phyloP scores from a whole-genome alignment of 1,284 basidiomycete genomes.

The Pseudozyma pruni region DNA sequence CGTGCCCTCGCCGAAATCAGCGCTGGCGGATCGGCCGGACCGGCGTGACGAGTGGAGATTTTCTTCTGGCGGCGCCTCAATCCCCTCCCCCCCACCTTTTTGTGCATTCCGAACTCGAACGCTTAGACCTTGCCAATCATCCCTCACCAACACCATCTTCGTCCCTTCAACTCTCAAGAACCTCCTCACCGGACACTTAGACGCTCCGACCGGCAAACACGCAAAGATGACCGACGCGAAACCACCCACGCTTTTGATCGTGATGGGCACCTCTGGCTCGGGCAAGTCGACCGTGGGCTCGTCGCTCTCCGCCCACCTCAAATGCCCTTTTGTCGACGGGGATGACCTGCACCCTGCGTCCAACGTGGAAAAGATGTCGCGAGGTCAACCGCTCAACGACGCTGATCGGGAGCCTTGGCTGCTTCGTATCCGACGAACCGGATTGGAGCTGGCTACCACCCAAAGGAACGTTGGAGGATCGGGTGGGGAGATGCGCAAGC shows the following conservation, averaged over 20 bases:
- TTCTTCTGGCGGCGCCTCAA: background rate
- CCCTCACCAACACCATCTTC: background rate
- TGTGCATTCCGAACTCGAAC: too few relatives aligned
- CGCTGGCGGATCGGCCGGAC: constrained; percentile 13
- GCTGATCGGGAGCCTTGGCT: constrained; percentile 86
- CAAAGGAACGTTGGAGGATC: background rate
- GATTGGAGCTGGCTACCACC: constrained; percentile 66
- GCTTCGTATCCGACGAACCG: constrained; percentile 76
- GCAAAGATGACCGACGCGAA: background rate
- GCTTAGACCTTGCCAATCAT: too few relatives aligned
- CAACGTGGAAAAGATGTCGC: constrained; percentile 89
- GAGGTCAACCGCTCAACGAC: constrained; percentile 82
- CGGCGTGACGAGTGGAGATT: background rate
- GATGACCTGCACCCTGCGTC: constrained; percentile 84
- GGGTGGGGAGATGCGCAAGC: background rate
- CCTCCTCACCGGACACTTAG: too few relatives aligned
- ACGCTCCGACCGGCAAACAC: too few relatives aligned
- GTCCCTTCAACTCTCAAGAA: background rate
- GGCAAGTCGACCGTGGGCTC: constrained; percentile 89
- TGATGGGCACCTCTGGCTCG: constrained; percentile 56
- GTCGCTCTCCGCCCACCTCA: constrained; percentile 75
- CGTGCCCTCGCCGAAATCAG: too few relatives aligned
- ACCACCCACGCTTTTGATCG: constrained; percentile 26
- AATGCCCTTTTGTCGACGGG: constrained; percentile 84
- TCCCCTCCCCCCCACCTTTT: background rate